phyloP scores from a whole-genome alignment of 495 filamentous ascomycete species.

The Penicillium macrosclerotiorum region DNA sequence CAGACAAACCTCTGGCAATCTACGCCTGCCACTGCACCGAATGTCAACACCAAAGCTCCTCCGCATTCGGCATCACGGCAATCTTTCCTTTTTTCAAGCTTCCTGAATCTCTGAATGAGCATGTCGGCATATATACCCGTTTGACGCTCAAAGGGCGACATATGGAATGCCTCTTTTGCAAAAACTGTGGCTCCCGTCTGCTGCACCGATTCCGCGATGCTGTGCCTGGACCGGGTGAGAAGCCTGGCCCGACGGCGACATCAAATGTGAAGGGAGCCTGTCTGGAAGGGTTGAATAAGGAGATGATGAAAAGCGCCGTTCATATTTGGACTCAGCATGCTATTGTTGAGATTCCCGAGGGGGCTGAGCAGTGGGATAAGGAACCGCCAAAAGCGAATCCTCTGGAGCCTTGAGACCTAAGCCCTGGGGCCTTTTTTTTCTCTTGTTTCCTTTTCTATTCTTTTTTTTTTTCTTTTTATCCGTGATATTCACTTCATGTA shows the following conservation, averaged over 20 bases:
- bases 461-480: too few relatives aligned
- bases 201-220: conserved; percentile 53
- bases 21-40: conserved; percentile 70
- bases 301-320: conserved; percentile 51
- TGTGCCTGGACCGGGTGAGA: conserved; percentile 24
- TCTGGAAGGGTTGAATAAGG: conserved; percentile 46
- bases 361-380: conserved; percentile 39
- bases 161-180: conserved; percentile 60
- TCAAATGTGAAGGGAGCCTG: conserved; percentile 63
- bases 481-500: too few relatives aligned
- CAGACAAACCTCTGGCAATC: conserved; percentile 47
- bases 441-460: too few relatives aligned
- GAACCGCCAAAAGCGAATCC: conserved; percentile 18
- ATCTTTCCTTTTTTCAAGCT: conserved; percentile 62
- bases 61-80: conserved; percentile 65
- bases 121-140: conserved; percentile 42
- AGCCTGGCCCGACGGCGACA: conserved; percentile 24
- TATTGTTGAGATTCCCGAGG: conserved; percentile 62
- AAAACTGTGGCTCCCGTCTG: conserved; percentile 55
- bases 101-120: conserved; percentile 34
- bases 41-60: conserved; percentile 64
- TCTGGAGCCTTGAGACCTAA: conserved; percentile 4
- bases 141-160: conserved; percentile 42
- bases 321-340: conserved; percentile 64
- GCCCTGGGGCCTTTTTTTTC: too few relatives aligned